Evolutionary conservation across 192 early-diverging fungal genomes (phyloP).

Genomic region (Gryganskiella cystojenkinii): DNA sequence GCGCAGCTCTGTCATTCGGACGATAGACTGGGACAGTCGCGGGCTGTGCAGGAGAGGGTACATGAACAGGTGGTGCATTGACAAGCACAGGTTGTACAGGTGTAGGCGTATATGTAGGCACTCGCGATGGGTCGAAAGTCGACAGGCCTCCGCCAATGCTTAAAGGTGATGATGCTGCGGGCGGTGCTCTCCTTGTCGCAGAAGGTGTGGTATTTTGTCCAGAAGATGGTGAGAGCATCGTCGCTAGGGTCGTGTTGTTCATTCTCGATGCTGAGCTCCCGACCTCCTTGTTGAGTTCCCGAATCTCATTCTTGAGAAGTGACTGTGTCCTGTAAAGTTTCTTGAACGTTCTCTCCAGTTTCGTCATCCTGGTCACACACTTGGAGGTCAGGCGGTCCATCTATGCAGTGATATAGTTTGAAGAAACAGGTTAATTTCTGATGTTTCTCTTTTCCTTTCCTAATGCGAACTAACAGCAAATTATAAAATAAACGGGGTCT

Average conservation of each 20-base stretch:
- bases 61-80: too few relatives aligned
- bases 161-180: too few relatives aligned
- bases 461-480: neutral
- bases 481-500: neutral
- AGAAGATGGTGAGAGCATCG: neutral
- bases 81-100: too few relatives aligned
- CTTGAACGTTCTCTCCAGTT: neutral
- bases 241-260: neutral
- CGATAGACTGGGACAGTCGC: too few relatives aligned
- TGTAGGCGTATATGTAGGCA: too few relatives aligned
- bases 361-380: neutral
- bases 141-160: too few relatives aligned
- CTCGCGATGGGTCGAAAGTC: too few relatives aligned
- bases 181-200: too few relatives aligned
- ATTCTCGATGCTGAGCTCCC: neutral
- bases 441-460: neutral
- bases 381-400: conserved; percentile 5
- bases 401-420: neutral
- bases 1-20: too few relatives aligned
- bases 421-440: too few relatives aligned
- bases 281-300: neutral
- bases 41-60: too few relatives aligned
- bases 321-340: neutral
- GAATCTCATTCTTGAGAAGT: conserved; percentile 12
- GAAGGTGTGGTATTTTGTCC: too few relatives aligned